Evolutionary conservation across 2,329 filamentous ascomycete genomes (phyloP).

Genomic region (Fusarium sp.): DNA sequence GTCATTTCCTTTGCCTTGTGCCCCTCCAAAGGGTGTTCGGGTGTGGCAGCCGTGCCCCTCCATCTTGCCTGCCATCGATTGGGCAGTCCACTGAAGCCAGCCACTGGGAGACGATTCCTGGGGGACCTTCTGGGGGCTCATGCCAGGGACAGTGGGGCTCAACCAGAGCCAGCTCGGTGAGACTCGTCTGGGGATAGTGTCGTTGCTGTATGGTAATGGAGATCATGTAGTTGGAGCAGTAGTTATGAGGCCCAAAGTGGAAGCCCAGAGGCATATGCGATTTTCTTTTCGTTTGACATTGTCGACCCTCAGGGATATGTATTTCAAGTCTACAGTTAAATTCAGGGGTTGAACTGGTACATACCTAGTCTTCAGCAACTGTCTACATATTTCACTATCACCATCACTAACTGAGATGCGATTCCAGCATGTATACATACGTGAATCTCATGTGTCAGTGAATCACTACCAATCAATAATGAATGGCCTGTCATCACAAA

Average conservation of each 20-base stretch:
- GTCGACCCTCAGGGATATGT: neutral
- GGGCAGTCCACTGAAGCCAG: constrained; percentile 23
- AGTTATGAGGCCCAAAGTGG: neutral
- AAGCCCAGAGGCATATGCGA: neutral
- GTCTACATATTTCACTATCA: neutral
- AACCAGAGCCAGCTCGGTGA: constrained; percentile 42
- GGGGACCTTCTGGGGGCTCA: constrained; percentile 8
- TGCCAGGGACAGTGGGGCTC: constrained; percentile 36
- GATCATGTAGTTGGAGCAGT: neutral
- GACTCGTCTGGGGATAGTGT: constrained; percentile 36
- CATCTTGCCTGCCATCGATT: constrained; percentile 7
- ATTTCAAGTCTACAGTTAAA: neutral
- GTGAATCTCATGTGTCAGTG: neutral
- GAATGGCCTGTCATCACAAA: neutral
- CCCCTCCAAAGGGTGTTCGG: constrained; percentile 39
- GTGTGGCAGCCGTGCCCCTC: constrained; percentile 36
- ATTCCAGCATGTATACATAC: neutral
- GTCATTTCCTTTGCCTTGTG: constrained; percentile 34
- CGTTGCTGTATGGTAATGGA: neutral
- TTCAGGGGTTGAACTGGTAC: neutral
- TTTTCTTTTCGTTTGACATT: neutral
- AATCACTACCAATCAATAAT: neutral
- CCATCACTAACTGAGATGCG: no score
- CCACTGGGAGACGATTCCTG: constrained; percentile 28
- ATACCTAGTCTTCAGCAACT: neutral